Conservation (phyloP, 2,329 filamentous ascomycete species). For the Trichocomaceae sp. region DNA sequence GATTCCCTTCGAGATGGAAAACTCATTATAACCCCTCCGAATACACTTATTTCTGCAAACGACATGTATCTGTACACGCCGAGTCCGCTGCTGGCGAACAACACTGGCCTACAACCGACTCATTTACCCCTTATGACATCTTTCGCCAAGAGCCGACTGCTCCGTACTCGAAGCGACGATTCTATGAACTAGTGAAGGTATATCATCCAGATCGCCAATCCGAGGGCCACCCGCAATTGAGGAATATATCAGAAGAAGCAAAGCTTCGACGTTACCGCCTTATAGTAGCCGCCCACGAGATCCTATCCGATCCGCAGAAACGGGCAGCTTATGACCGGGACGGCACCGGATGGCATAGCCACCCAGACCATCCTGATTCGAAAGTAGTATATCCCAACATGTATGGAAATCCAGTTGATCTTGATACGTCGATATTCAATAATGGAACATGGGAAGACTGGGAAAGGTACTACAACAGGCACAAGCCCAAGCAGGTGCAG, state of each 20-base stretch:
- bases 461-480: slow-evolving; percentile 68
- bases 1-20: slow-evolving; percentile 14
- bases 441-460: slow-evolving; percentile 99
- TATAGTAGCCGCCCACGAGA: slow-evolving; percentile 77
- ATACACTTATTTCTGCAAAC: slow-evolving; percentile 12
- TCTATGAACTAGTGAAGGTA: slow-evolving; percentile 87
- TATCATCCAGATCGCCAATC: slow-evolving; percentile 78
- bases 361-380: slow-evolving; percentile 25
- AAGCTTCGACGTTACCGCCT: slow-evolving; percentile 86
- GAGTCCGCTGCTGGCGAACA: slow-evolving; percentile 26
- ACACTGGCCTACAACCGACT: slow-evolving; percentile 38
- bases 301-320: slow-evolving; percentile 74
- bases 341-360: slow-evolving; percentile 69
- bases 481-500: slow-evolving; percentile 34
- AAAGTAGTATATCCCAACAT: background rate
- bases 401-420: slow-evolving; percentile 20
- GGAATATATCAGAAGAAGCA: slow-evolving; percentile 51
- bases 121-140: slow-evolving; percentile 79
- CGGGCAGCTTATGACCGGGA: slow-evolving; percentile 74
- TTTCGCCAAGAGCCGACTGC: slow-evolving; percentile 57
- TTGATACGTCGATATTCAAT: slow-evolving; percentile 46
- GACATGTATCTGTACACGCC: slow-evolving; percentile 28
- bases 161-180: slow-evolving; percentile 74
- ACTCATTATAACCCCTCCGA: background rate
- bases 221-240: slow-evolving; percentile 37